Conservation (phyloP, 148 eudicot genomes). For the Chenopodium album region DNA sequence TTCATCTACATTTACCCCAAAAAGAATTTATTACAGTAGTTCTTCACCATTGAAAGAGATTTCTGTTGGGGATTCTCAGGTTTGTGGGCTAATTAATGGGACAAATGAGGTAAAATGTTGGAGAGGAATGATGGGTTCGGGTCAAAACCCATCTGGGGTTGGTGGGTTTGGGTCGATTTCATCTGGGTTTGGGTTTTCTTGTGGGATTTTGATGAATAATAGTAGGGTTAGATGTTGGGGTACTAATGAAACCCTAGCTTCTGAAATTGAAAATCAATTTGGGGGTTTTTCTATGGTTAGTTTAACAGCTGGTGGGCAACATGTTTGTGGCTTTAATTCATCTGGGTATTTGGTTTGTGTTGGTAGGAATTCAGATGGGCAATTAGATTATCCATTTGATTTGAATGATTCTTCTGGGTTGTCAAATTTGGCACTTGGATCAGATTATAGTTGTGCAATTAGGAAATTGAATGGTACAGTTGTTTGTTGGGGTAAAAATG, state of each 20-base stretch:
- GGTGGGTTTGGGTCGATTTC: conserved; percentile 46
- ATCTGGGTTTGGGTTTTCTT: conserved; percentile 71
- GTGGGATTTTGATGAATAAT: conserved; percentile 48
- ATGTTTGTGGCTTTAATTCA: conserved; percentile 68
- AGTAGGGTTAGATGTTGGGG: conserved; percentile 75
- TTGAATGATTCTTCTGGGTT: conserved; percentile 32
- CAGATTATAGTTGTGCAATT: conserved; percentile 60
- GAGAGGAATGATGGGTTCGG: conserved; percentile 34
- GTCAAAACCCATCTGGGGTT: conserved; percentile 7
- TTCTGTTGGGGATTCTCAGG: conserved; percentile 59
- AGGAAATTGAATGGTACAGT: conserved; percentile 43
- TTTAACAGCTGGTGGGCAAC: conserved; percentile 53
- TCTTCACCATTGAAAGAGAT: conserved; percentile 33
- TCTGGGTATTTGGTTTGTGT: conserved; percentile 53
- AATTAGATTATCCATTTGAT: conserved; percentile 37
- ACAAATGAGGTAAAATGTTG: conserved; percentile 32
- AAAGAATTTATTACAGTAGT: conserved; percentile 49
- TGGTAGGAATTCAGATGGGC: conserved; percentile 44
- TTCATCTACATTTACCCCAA: conserved; percentile 38
- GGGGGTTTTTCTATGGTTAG: conserved; percentile 37
- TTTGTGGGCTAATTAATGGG: conserved; percentile 47
- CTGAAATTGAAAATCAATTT: conserved; percentile 41
- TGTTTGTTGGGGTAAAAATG: conserved; percentile 77
- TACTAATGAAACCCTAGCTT: conserved; percentile 27
- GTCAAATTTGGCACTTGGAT: conserved; percentile 51